phyloP scores from a whole-genome alignment of 768 basidiomycete species.

The Lentinula sp. region DNA sequence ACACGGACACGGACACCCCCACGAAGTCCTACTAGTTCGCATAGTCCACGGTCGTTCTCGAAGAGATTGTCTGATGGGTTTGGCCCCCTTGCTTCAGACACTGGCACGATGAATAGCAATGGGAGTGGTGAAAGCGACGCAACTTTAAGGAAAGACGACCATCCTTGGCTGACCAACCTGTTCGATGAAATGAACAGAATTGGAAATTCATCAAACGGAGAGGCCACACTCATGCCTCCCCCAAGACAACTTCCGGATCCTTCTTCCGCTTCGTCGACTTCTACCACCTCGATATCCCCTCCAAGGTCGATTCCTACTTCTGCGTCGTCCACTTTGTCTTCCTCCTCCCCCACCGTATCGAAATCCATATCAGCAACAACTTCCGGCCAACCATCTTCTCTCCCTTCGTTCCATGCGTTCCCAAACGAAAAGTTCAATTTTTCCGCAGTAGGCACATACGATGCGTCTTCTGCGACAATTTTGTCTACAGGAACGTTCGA shows the following conservation, averaged over 20 bases:
- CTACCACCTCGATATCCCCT: background rate
- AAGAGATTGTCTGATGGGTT: constrained; percentile 8
- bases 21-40: constrained; percentile 56
- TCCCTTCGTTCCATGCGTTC: background rate
- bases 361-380: background rate
- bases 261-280: background rate
- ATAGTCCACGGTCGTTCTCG: constrained; percentile 25
- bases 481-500: constrained; percentile 21
- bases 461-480: background rate
- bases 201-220: constrained; percentile 6
- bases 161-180: constrained; percentile 17
- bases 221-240: constrained; percentile 9
- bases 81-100: background rate
- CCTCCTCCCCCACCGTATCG: background rate
- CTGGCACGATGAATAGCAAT: constrained; percentile 2
- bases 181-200: constrained; percentile 11
- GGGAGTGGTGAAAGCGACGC: constrained; percentile 15
- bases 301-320: background rate
- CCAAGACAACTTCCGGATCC: background rate
- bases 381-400: background rate
- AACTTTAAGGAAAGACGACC: constrained; percentile 26
- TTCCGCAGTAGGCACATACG: background rate
- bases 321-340: background rate
- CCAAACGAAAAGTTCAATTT: background rate
- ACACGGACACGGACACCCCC: constrained; percentile 35